These are phyloP conservation scores for Penicillium parvum DNA, from an alignment of 495 filamentous ascomycete species.

Conservation along the genomic window DNA sequence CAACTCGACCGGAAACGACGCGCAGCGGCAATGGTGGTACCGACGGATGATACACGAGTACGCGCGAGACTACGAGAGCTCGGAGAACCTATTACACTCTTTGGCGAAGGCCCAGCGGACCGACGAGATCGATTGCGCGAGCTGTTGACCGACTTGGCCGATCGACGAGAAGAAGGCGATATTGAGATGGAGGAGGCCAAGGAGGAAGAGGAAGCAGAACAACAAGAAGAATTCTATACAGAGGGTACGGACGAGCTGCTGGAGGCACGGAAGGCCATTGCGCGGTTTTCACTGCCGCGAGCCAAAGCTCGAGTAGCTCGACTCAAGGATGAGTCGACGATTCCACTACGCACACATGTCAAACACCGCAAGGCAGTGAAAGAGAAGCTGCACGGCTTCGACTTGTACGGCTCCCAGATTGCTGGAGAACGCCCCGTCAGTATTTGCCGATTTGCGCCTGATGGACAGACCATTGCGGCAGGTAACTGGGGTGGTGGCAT, in stretches of 20 bases:
- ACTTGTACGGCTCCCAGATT: conserved; percentile 88
- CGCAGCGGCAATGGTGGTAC: conserved; percentile 87
- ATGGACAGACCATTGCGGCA: conserved; percentile 75
- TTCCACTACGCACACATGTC: conserved; percentile 81
- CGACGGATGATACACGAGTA: conserved; percentile 89
- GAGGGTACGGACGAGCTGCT: conserved; percentile 70
- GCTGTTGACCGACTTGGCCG: conserved; percentile 69
- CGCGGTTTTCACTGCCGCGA: conserved; percentile 76
- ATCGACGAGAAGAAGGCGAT: conserved; percentile 60
- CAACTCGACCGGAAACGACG: conserved; percentile 88
- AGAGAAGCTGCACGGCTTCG: conserved; percentile 74
- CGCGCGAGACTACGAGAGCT: conserved; percentile 74
- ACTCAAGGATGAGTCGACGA: conserved; percentile 74
- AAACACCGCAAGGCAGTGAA: conserved; percentile 87
- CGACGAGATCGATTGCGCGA: conserved; percentile 82
- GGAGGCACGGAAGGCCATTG: conserved; percentile 74
- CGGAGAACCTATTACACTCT: conserved; percentile 89
- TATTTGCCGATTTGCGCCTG: conserved; percentile 85
- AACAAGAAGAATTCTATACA: conserved; percentile 96
- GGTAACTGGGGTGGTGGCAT: conserved; percentile 91
- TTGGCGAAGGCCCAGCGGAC: conserved; percentile 86
- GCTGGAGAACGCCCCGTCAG: conserved; percentile 85
- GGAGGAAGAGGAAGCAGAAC: conserved; percentile 55
- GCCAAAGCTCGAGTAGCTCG: conserved; percentile 71
- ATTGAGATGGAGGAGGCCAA: conserved; percentile 52